Base-by-base conservation (phyloP, 1,284 basidiomycete genomes). In the Melanopsichium pennsylvanicum region DNA sequence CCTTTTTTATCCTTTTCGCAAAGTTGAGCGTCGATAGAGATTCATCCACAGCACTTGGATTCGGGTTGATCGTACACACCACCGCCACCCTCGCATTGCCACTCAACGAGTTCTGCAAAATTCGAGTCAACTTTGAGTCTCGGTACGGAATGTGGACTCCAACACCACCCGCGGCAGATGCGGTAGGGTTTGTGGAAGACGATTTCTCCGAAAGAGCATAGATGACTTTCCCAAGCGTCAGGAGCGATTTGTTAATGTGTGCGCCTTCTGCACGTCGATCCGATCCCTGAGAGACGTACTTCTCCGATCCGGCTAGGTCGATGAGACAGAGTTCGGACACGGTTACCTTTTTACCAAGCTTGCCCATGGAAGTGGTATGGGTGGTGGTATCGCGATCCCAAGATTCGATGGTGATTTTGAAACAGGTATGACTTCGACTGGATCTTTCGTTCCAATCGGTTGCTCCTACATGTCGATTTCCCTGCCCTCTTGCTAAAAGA, bases 371-470 rank as follows among this genome's bases (percentile, higher is more conserved):
- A n/a, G n/a, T n/a, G n/a, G n/a, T n/a, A n/a, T n/a, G n/a, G n/a
- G n/a, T n/a, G n/a, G n/a, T n/a, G 13, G 39, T 45, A 23, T 56
- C 56, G 22, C 72, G 51, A 12, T 64, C 54, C 58, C 74, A 75
- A 22, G 61, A 62, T 50, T 73, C 69, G 54, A 81, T 81, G 18
- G 84, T 84, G 44, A 86, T 83, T 9, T 84, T 84, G 71, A 86
- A 86, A 11, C 86, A 84, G 61, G 90, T 92, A 82, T 97, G 95
- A 82, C 89, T 92, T 19, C 95, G 86, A 72, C 90, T 93, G 82
- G 90, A 93, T 36, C 93, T 84, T 75, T 93, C 91, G 80, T 98
- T 98, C 92, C 93, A 98, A 81, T 98, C 95, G 13, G 95, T 98
- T 68, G 88, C 90, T 0, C 93, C 94, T 4, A 93, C 94, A 68